Evolutionary conservation across 345 rosid species (phyloP), one percentile per base, ranked within the genome.

Genomic region (Erodium maritimum): DNA sequence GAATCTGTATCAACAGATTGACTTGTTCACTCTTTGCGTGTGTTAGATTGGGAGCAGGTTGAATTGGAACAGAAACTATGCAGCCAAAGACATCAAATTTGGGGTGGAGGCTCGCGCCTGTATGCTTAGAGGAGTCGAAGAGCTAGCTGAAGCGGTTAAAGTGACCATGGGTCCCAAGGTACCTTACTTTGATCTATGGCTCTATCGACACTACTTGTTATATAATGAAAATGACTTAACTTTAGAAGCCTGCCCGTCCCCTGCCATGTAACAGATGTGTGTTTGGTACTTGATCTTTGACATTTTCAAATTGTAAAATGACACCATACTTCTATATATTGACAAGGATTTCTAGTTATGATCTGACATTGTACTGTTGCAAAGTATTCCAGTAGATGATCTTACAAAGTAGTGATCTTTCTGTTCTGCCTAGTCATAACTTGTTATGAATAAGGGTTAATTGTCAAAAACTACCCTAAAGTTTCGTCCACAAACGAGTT

Each of bases 81-180:
- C 95, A 0, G 89, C 95, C 0, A 93, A 93, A 75, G 96, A 93
- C 59, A 85, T 82, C n/a, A 80, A 52, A 62, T 90, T 87, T 24
- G 91, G 96, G 11, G 96, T 89, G 23, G 97, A 93, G 23, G 96
- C 91, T 33, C 79, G 99, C 46, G 91, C 91, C 64, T 57, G 77
- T 61, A 93, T 93, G 97, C 97, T 93, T 24, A 85, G 60, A 66
- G 97, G 99, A 55, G 97, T 87, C 13, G 97, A 93, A 77, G 99
- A 93, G 65, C 91, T 93, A 14, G 95, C 95, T 45, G 96, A 90
- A 71, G 87, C 97, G 3, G 97, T 90, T 56, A 79, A 70, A 79
- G 95, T 93, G 64, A 93, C 99, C 25, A 90, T 89, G 95, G 99
- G 97, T 42, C 99, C 99, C 29, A 94, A 94, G 97, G 99, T 94